These are phyloP conservation scores for Phlyctochytrium bullatum DNA, from an alignment of 192 early-diverging fungal species.

Conservation along the genomic window DNA sequence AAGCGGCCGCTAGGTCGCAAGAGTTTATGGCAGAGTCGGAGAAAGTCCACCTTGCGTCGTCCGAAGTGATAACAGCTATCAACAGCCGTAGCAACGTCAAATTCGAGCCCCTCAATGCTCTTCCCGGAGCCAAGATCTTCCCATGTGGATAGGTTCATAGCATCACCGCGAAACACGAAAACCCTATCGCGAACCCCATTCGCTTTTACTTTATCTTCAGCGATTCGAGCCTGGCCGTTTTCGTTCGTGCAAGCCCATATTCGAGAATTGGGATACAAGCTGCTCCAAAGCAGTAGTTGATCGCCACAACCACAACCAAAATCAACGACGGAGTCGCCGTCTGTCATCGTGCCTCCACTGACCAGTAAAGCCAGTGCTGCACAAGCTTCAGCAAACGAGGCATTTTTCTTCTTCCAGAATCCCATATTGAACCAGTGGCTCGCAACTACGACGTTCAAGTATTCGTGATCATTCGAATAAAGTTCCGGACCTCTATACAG, in stretches of 20 bases:
- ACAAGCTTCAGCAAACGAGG: conserved; percentile 19
- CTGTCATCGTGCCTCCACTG: not conserved
- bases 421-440: conserved; percentile 44
- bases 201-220: conserved; percentile 6
- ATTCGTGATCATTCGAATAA: conserved; percentile 33
- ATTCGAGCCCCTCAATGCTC: not conserved
- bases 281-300: conserved; percentile 23
- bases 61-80: conserved; percentile 46
- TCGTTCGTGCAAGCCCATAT: conserved; percentile 31
- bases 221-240: conserved; percentile 6
- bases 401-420: conserved; percentile 22
- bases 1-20: too few species aligned
- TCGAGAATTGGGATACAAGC: conserved; percentile 11
- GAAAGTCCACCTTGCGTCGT: too few species aligned
- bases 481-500: too few species aligned
- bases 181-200: too few species aligned
- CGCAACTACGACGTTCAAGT: conserved; percentile 25
- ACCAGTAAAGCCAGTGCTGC: conserved; percentile 13
- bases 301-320: conserved; percentile 45
- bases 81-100: conserved; percentile 27
- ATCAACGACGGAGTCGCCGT: conserved; percentile 15
- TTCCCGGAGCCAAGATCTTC: too few species aligned
- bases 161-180: conserved; percentile 30
- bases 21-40: too few species aligned
- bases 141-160: conserved; percentile 24